A percentile compares a stretch with the other conserved stretches of the same genome.
Evolutionary conservation across 495 filamentous ascomycete genomes (phyloP).

Genomic region (Tuber brumale): DNA sequence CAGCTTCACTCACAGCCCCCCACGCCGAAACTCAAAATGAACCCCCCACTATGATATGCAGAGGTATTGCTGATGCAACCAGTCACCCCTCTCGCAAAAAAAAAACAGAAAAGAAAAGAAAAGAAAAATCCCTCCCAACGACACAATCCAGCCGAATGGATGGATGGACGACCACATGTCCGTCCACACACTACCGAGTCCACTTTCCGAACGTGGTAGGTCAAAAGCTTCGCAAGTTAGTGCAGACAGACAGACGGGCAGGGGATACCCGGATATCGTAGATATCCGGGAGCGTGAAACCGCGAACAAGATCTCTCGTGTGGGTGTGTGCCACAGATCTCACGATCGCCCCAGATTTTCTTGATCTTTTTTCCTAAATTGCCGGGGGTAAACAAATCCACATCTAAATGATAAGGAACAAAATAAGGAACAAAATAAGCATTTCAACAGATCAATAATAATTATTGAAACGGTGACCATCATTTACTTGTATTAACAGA

Average conservation of each 20-base stretch:
- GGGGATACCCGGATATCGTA: background rate
- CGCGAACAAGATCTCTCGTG: background rate
- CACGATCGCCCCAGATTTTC: background rate
- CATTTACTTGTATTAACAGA: slow-evolving; percentile 3
- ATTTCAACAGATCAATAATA: background rate
- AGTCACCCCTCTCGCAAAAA: background rate
- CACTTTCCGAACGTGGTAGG: background rate
- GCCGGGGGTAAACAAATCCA: background rate
- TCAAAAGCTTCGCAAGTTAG: slow-evolving; percentile 1
- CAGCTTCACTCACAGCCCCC: background rate
- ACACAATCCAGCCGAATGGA: background rate
- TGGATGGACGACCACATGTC: background rate
- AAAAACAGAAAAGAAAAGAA: background rate
- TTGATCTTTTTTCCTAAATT: background rate
- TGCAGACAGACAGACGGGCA: background rate
- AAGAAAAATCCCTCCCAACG: background rate
- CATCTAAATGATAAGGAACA: background rate
- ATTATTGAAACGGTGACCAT: background rate
- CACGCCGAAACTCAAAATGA: background rate
- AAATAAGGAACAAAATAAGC: background rate
- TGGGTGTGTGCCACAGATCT: background rate
- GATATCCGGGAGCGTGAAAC: background rate
- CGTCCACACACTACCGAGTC: background rate
- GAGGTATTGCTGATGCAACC: background rate
- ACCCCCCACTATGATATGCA: background rate